Conservation (phyloP, 2,329 filamentous ascomycete species). For the Rutstroemia sp. region DNA sequence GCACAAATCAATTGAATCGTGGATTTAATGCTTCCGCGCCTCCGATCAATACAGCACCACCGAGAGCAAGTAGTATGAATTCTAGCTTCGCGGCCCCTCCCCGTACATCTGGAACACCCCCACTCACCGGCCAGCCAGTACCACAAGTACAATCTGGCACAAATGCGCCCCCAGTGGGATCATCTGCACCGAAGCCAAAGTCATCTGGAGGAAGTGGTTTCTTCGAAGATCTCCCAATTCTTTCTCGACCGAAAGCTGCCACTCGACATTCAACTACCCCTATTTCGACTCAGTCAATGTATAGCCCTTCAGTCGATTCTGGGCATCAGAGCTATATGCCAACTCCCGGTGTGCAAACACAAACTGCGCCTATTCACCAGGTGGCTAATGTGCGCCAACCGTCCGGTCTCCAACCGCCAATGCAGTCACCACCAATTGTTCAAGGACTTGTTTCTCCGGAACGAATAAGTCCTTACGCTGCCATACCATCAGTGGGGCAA, state of each 20-base stretch:
- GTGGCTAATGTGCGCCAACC: slow-evolving; percentile 4
- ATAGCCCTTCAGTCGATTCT: slow-evolving; percentile 11
- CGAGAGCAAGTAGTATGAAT: slow-evolving; percentile 26
- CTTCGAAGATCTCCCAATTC: slow-evolving; percentile 69
- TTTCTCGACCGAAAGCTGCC: slow-evolving; percentile 52
- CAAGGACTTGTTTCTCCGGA: slow-evolving; percentile 27
- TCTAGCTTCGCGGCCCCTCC: slow-evolving; percentile 17
- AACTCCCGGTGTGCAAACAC: neutral
- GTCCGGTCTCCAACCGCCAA: slow-evolving; percentile 12
- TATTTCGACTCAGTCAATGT: slow-evolving; percentile 19
- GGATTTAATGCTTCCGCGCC: slow-evolving; percentile 19
- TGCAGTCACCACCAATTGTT: slow-evolving; percentile 12
- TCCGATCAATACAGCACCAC: slow-evolving; percentile 16
- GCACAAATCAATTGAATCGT: slow-evolving; percentile 38
- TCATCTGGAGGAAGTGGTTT: slow-evolving; percentile 40
- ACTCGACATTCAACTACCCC: slow-evolving; percentile 38
- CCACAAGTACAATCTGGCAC: slow-evolving; percentile 11
- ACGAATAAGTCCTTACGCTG: slow-evolving; percentile 27
- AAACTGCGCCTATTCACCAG: neutral
- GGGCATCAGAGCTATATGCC: slow-evolving; percentile 7
- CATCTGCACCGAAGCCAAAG: slow-evolving; percentile 29
- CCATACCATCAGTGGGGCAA: slow-evolving; percentile 18
- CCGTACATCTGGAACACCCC: slow-evolving; percentile 17
- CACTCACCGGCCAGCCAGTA: slow-evolving; percentile 13
- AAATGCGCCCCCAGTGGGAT: neutral